Percentiles rank a stretch among this genome's conserved stretches.
phyloP scores from a whole-genome alignment of 2,329 filamentous ascomycete genomes.

The Bimuria novae-zelandiae region DNA sequence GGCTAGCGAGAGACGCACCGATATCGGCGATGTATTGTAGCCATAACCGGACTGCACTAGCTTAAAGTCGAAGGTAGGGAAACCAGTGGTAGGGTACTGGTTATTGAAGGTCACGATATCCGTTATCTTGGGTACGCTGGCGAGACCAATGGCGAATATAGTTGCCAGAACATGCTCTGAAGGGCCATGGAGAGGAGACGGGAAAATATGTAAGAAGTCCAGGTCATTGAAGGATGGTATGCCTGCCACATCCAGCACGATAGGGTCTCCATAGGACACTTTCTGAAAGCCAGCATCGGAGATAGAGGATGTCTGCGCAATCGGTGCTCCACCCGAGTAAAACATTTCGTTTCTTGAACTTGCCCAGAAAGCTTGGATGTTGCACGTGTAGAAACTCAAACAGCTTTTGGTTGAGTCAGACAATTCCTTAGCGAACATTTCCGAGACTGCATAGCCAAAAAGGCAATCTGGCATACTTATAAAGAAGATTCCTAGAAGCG shows the following conservation, averaged over 20 bases:
- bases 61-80: neutral
- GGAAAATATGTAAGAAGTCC: neutral
- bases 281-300: neutral
- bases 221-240: neutral
- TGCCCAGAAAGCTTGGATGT: neutral
- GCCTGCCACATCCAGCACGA: neutral
- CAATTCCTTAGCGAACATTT: neutral
- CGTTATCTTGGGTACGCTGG: neutral
- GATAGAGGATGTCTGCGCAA: neutral
- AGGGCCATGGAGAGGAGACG: neutral
- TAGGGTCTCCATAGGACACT: neutral
- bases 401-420: neutral
- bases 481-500: neutral
- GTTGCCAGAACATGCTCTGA: neutral
- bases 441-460: neutral
- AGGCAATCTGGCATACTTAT: no score
- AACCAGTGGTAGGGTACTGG: no score
- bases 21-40: constrained; percentile 3
- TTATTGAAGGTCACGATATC: neutral
- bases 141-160: neutral
- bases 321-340: neutral
- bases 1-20: constrained; percentile 8
- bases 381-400: neutral
- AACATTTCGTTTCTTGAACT: neutral
- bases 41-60: constrained; percentile 9